phyloP scores from a whole-genome alignment of 2,329 filamentous ascomycete genomes.

The Exophiala bonariae region DNA sequence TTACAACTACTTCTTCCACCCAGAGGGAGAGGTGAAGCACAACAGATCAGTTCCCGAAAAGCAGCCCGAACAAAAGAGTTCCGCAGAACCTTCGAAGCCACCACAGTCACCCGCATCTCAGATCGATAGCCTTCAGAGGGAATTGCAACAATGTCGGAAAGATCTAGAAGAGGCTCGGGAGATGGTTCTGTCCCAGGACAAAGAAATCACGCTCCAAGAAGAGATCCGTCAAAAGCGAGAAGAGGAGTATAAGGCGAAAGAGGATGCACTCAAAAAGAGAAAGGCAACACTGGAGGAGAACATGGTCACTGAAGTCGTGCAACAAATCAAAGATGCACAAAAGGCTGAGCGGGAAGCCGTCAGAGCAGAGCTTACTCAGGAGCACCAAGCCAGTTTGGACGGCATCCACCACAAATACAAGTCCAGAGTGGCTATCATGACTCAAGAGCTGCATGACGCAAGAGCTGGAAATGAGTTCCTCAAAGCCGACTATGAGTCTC shows the following conservation, averaged over 20 bases:
- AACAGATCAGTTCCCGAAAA: neutral
- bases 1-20: slow-evolving; percentile 24
- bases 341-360: slow-evolving; percentile 20
- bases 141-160: slow-evolving; percentile 24
- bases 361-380: slow-evolving; percentile 14
- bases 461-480: slow-evolving; percentile 15
- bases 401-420: slow-evolving; percentile 24
- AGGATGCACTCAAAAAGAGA: slow-evolving; percentile 16
- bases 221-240: slow-evolving; percentile 33
- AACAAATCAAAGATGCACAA: slow-evolving; percentile 25
- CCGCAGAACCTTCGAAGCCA: slow-evolving; percentile 4
- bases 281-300: slow-evolving; percentile 23
- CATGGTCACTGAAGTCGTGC: slow-evolving; percentile 23
- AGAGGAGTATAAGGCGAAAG: slow-evolving; percentile 22
- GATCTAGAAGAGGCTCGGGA: slow-evolving; percentile 22
- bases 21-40: slow-evolving; percentile 2
- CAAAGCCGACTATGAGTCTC: slow-evolving; percentile 17
- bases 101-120: slow-evolving; percentile 1
- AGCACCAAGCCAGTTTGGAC: slow-evolving; percentile 17
- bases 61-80: slow-evolving; percentile 6
- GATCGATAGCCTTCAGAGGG: slow-evolving; percentile 13
- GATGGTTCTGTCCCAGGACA: slow-evolving; percentile 20
- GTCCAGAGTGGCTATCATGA: slow-evolving; percentile 22
- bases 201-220: slow-evolving; percentile 19
- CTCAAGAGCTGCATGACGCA: slow-evolving; percentile 20